Evolutionary conservation across 2,329 filamentous ascomycete genomes (phyloP).

Genomic region (Pseudogymnoascus sp.): DNA sequence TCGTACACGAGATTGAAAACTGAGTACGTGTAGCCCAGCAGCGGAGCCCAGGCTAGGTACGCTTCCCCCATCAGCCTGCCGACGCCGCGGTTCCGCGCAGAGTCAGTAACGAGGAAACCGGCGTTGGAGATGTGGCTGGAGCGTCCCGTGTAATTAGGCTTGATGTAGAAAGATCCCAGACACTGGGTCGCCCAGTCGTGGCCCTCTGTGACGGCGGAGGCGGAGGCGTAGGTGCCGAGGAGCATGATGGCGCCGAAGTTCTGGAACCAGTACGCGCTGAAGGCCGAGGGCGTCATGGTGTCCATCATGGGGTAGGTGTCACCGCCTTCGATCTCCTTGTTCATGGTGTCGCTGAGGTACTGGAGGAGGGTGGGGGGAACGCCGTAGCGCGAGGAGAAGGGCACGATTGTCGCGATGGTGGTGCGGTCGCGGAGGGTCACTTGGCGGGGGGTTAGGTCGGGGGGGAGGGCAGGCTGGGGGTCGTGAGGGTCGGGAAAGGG

Average conservation of each 20-base stretch:
- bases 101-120: constrained; percentile 49
- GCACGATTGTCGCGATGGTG: constrained; percentile 61
- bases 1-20: constrained; percentile 73
- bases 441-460: constrained; percentile 48
- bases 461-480: constrained; percentile 37
- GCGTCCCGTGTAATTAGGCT: constrained; percentile 67
- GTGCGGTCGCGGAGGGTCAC: constrained; percentile 61
- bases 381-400: constrained; percentile 54
- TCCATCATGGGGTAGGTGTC: constrained; percentile 68
- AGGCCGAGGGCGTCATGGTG: constrained; percentile 51
- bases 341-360: constrained; percentile 60
- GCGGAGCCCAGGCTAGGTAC: constrained; percentile 51
- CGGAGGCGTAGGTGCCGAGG: constrained; percentile 53
- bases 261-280: constrained; percentile 66
- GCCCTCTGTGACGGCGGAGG: constrained; percentile 40
- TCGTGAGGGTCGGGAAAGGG: constrained; percentile 46
- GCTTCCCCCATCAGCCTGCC: constrained; percentile 50
- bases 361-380: constrained; percentile 55
- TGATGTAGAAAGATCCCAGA: constrained; percentile 65
- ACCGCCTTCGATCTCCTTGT: constrained; percentile 65
- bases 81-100: constrained; percentile 48
- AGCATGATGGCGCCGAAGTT: constrained; percentile 68
- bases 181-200: constrained; percentile 60
- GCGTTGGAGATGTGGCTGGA: constrained; percentile 68
- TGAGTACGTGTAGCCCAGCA: constrained; percentile 61